A percentile compares a stretch with the other conserved stretches of the same genome.
phyloP scores from a whole-genome alignment of 495 filamentous ascomycete genomes.

The Penicillium roqueforti region DNA sequence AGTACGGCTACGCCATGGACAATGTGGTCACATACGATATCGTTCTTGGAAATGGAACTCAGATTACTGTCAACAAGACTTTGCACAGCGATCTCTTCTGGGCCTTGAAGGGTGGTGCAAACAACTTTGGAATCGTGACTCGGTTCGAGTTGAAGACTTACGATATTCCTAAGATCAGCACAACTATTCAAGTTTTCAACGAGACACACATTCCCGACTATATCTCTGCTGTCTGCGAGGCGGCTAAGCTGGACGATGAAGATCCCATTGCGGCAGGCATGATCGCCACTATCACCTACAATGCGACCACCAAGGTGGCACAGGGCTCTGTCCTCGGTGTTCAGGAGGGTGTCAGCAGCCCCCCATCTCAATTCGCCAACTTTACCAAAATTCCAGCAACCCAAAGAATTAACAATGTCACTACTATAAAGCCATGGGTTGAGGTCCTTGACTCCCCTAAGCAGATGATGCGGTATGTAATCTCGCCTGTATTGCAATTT shows the following conservation, averaged over 20 bases:
- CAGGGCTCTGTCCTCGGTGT: constrained; percentile 23
- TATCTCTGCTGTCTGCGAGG: constrained; percentile 18
- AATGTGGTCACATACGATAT: constrained; percentile 30
- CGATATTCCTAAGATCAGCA: constrained; percentile 33
- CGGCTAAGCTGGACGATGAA: constrained; percentile 14
- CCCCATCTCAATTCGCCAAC: constrained; percentile 28
- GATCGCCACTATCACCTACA: constrained; percentile 22
- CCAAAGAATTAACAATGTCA: constrained; percentile 23
- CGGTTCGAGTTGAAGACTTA: constrained; percentile 45
- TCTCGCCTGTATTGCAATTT: no score
- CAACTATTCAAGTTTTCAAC: constrained; percentile 32
- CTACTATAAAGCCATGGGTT: constrained; percentile 17
- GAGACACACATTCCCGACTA: constrained; percentile 23
- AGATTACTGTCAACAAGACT: constrained; percentile 21
- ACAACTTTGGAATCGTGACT: constrained; percentile 44
- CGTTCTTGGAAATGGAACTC: constrained; percentile 29
- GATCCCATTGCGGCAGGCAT: constrained; percentile 24
- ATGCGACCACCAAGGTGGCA: constrained; percentile 15
- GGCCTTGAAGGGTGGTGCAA: constrained; percentile 39
- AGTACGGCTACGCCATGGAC: constrained; percentile 44
- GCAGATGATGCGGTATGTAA: constrained; percentile 19
- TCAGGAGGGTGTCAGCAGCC: constrained; percentile 25
- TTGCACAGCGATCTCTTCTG: constrained; percentile 33
- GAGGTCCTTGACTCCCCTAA: constrained; percentile 23
- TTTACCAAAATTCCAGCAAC: constrained; percentile 22